Evolutionary conservation across 129 eudicot species (phyloP).

Genomic region (Lonicera japonica): DNA sequence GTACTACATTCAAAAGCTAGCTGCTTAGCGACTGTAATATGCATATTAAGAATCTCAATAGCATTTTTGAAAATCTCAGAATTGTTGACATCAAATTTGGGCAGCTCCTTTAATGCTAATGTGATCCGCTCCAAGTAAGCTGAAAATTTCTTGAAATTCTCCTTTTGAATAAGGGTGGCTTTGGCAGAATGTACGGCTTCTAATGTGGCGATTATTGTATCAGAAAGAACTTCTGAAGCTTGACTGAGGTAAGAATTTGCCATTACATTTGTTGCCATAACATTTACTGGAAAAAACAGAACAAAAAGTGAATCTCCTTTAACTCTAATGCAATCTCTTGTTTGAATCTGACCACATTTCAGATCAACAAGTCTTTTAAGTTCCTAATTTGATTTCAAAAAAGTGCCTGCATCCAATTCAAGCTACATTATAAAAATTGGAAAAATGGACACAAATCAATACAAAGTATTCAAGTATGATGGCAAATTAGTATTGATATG

Average conservation of each 20-base stretch:
- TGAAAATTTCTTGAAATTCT: slow-evolving; percentile 34
- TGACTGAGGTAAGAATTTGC: slow-evolving; percentile 9
- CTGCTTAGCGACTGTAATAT: slow-evolving; percentile 18
- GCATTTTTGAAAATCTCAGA: slow-evolving; percentile 16
- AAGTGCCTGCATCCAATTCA: no score
- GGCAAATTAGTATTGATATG: no score
- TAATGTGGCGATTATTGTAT: slow-evolving; percentile 6
- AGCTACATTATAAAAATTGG: no score
- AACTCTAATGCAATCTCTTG: no score
- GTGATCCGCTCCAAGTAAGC: slow-evolving; percentile 19
- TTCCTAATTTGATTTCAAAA: no score
- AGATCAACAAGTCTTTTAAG: no score
- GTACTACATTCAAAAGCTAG: slow-evolving; percentile 25
- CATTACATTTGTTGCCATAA: neutral
- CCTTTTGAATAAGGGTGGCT: slow-evolving; percentile 16
- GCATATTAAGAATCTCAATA: slow-evolving; percentile 9
- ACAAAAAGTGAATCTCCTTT: no score
- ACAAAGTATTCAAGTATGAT: no score
- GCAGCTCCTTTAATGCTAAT: slow-evolving; percentile 13
- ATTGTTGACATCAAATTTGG: slow-evolving; percentile 4
- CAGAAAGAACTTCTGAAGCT: slow-evolving; percentile 17
- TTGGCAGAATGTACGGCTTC: slow-evolving; percentile 22
- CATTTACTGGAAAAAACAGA: neutral
- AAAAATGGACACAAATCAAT: no score
- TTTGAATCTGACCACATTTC: no score